Base-by-base conservation (phyloP, 805 yeast genomes). In the Hanseniaspora vineae region DNA sequence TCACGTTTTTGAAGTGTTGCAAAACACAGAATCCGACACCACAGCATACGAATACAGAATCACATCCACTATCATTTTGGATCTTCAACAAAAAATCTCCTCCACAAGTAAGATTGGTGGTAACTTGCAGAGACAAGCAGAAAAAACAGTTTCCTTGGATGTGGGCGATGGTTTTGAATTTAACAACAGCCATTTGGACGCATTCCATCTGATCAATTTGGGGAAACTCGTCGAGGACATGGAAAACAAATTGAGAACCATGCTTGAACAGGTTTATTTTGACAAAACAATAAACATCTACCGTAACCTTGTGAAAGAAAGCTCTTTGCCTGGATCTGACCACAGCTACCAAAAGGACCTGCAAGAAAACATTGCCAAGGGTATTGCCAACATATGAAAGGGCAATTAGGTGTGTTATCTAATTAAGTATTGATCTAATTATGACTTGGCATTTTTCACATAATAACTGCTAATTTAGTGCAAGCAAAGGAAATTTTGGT, bases 201-300 rank as follows among this genome's bases (percentile, higher is more conserved):
- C 76, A 29, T 73, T 80, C n/a, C 97, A 92, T 61, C 75, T 90
- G 45, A 79, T 88, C 32, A 89, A 89, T 59, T 67, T 90, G 51
- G 98, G 98, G 31, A 70, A 83, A 2, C 63, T 88, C 52, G 76
- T 92, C 13, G 98, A 90, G 65, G 95, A 86, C 51, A 74, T 85
- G 42, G 98, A 90, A 67, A 79, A 82, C 51, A 86, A 83, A 61
- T 70, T 90, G 68, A 77, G 98, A 65, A 85, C 84, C 56, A 70
- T 84, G 69, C 71, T 90, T 53, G 95, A 90, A 63, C 95, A 87
- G 53, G 97, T 90, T 29, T 90, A 90, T 63, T 90, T 90, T 60
- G 97, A 95, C 57, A 90, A 90, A 69, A 85, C 96, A 17, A 80
- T 85, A 58, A 96, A 90, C 59, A 81, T 92, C 45, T 71, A 89